Conservation (phyloP, 2,329 filamentous ascomycete species). For the Elsinoe fawcettii region DNA sequence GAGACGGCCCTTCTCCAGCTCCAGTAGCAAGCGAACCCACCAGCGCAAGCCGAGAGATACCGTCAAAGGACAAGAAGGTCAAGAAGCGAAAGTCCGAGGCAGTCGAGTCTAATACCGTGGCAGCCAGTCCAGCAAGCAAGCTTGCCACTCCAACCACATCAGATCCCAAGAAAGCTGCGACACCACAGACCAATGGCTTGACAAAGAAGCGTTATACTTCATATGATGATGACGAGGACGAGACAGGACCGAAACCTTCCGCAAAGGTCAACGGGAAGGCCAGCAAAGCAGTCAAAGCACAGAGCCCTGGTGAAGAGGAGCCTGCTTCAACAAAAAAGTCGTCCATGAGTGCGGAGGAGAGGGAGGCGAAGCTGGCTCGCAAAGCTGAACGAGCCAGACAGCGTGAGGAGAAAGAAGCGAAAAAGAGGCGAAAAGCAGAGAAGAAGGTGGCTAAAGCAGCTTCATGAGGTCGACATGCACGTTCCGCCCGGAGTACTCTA, state of each 20-base stretch:
- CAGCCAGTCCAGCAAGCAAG: neutral
- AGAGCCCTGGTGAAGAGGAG: neutral
- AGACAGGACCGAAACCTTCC: neutral
- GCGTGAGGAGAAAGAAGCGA: conserved; percentile 6
- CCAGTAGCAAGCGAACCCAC: neutral
- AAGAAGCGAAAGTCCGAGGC: neutral
- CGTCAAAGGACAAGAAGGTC: neutral
- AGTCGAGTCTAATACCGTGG: neutral
- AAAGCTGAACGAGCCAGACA: conserved; percentile 2
- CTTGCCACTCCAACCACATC: neutral
- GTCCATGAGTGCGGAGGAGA: neutral
- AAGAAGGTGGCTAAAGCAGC: neutral
- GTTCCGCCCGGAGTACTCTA: neutral
- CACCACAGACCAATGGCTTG: neutral
- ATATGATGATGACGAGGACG: neutral
- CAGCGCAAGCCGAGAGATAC: neutral
- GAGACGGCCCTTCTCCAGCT: neutral
- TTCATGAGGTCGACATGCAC: neutral
- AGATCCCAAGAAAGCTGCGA: neutral
- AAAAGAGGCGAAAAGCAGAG: neutral
- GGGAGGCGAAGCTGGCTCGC: neutral
- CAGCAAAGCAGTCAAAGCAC: neutral
- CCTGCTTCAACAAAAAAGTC: neutral
- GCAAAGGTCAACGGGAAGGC: neutral
- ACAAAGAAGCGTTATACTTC: neutral